Percentiles rank a stretch among this genome's conserved stretches.
phyloP scores from a whole-genome alignment of 176 grass and related monocot species.

The Rhynchospora breviuscula region DNA sequence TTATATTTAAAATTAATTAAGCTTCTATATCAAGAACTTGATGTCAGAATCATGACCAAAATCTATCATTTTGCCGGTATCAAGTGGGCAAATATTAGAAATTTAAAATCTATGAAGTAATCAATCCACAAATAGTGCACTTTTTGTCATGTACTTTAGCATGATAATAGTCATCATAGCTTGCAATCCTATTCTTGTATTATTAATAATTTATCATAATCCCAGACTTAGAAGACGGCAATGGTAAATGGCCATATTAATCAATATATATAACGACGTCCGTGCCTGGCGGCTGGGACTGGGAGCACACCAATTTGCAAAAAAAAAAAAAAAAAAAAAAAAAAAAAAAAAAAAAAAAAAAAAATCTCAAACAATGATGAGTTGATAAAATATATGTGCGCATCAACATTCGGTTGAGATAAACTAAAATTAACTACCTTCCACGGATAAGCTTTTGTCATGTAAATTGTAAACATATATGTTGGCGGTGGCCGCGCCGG shows the following conservation, averaged over 20 bases:
- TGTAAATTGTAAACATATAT: slow-evolving; percentile 13
- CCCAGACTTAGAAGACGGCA: neutral
- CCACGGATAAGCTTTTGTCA: neutral
- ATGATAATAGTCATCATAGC: neutral
- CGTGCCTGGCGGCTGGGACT: neutral
- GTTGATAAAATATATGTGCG: neutral
- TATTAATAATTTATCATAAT: neutral
- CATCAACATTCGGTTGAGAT: neutral
- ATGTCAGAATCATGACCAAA: slow-evolving; percentile 2
- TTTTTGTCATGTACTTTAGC: neutral
- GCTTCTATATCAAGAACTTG: neutral
- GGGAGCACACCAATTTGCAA: neutral
- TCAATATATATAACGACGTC: neutral
- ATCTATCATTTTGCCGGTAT: neutral
- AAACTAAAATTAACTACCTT: neutral
- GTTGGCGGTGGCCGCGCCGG: neutral
- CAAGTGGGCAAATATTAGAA: slow-evolving; percentile 1
- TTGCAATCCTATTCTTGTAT: neutral
- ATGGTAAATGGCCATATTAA: neutral
- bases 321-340: neutral
- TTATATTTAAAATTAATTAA: neutral
- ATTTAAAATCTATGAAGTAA: neutral
- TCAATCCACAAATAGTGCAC: slow-evolving; percentile 18
- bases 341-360: neutral
- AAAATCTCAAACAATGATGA: neutral